Base-by-base conservation (phyloP, 2,329 filamentous ascomycete species). In the Calonectria multiphialidica region DNA sequence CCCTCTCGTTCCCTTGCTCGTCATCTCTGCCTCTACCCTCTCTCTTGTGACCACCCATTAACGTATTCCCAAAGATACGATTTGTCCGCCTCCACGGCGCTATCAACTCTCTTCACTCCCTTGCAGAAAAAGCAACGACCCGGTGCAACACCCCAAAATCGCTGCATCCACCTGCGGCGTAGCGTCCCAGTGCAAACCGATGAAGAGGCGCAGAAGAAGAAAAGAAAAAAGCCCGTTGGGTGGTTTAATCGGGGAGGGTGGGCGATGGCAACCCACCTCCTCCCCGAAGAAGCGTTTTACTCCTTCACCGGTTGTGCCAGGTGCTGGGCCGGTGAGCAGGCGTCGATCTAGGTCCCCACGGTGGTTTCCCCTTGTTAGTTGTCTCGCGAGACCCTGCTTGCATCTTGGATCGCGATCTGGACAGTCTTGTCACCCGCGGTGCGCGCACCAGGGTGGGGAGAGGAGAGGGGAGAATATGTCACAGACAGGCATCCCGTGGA, bases 371-470 rank as follows among this genome's bases (percentile, higher is more conserved):
- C 40, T 25, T 61, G 42, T 25, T 61, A 45, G 13, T 45, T 71
- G 68, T 73, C 68, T 73, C 67, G 55, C 70, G 35, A 45, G 64
- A 70, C 62, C 70, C 72, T 77, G 71, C 74, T 74, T 75, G 76
- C 74, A 72, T 78, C 76, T n/a, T 9, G 18, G 37, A 37, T 47
- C 28, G n/a, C 2, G n/a, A 25, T 44, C n/a, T 15, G 37, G 21
- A 35, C 33, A 33, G 16, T n/a, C 28, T 5, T 33, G 40, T 30
- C 23, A 44, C 23, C 40, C 59, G 16, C 12, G 25, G 16, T 45
- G 55, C 21, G 55, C 55, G 13, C 35, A 23, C 28, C 8, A 30
- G 28, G 44, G 63, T 30, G 35, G 25, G 37, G 18, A 35, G 23
- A 50, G 8, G 28, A 30, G 63, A 21, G 35, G 25, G 37, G 18